Conservation (phyloP, 257 asterid genomes). For the Scutellaria minor region DNA sequence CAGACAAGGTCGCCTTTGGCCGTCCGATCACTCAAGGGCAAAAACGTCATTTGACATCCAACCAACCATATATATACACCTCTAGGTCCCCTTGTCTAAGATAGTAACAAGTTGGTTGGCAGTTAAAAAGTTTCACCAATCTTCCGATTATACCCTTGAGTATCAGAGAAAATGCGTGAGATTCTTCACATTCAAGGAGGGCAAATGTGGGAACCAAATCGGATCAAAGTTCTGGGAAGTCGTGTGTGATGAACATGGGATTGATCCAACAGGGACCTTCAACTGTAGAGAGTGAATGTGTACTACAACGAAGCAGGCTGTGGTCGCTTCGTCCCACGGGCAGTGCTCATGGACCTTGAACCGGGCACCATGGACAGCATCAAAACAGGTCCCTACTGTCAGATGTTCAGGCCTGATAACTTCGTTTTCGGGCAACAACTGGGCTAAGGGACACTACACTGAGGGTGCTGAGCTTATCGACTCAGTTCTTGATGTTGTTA, state of each 20-base stretch:
- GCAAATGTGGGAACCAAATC: constrained; percentile 23
- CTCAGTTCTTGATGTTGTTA: constrained; percentile 8
- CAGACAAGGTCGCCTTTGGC: no score
- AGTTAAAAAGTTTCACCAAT: no score
- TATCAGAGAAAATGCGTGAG: background rate
- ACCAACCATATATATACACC: no score
- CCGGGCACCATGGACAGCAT: constrained; percentile 7
- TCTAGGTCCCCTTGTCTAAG: no score
- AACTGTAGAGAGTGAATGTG: background rate
- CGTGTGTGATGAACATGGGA: constrained; percentile 1
- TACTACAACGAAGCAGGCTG: constrained; percentile 7
- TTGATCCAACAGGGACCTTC: background rate
- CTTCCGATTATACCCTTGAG: no score
- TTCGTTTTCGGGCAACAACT: background rate
- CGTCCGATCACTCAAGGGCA: no score
- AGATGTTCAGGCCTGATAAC: constrained; percentile 11
- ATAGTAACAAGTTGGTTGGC: no score
- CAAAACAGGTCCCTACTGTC: background rate
- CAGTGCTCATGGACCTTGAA: constrained; percentile 15
- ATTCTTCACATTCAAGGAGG: constrained; percentile 23
- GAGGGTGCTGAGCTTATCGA: constrained; percentile 17
- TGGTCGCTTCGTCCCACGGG: constrained; percentile 1
- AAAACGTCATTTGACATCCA: no score
- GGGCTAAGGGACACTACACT: constrained; percentile 7
- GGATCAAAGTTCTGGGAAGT: constrained; percentile 9